Evolutionary conservation across 106 monocot genomes (phyloP).

Genomic region (Dendrobium officinale): DNA sequence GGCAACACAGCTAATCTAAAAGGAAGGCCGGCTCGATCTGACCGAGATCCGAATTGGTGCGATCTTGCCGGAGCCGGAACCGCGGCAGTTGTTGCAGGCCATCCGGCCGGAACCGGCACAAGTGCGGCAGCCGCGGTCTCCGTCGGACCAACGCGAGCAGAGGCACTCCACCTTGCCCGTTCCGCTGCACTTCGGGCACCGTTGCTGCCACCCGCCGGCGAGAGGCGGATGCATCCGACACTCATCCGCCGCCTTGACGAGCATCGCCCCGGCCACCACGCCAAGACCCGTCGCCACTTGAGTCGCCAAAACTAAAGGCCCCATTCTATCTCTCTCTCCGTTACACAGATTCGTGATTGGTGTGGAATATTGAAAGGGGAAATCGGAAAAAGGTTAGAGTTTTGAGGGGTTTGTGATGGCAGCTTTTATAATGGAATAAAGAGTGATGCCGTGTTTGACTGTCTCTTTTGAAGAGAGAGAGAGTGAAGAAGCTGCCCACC

Average conservation of each 20-base stretch:
- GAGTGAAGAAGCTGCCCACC: too few species aligned
- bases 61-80: constrained; percentile 62
- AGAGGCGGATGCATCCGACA: not conserved
- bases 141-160: constrained; percentile 83
- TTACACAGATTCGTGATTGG: not conserved
- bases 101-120: constrained; percentile 76
- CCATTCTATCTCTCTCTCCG: constrained; percentile 4
- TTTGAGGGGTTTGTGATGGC: not conserved
- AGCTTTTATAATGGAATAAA: not conserved
- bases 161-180: constrained; percentile 67
- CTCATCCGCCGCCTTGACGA: constrained; percentile 13
- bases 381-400: not conserved
- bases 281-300: constrained; percentile 14
- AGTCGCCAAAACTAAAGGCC: constrained; percentile 9
- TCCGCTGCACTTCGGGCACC: constrained; percentile 69
- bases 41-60: constrained; percentile 42
- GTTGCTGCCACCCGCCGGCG: constrained; percentile 18
- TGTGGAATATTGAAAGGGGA: not conserved
- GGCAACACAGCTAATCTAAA: not conserved
- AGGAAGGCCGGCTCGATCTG: constrained; percentile 11
- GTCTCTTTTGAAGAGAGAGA: too few species aligned
- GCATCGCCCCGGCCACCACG: constrained; percentile 21
- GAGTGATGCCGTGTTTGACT: too few species aligned
- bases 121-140: constrained; percentile 78
- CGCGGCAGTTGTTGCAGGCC: constrained; percentile 78